phyloP scores from a whole-genome alignment of 345 rosid genomes.

The Brassica incana region DNA sequence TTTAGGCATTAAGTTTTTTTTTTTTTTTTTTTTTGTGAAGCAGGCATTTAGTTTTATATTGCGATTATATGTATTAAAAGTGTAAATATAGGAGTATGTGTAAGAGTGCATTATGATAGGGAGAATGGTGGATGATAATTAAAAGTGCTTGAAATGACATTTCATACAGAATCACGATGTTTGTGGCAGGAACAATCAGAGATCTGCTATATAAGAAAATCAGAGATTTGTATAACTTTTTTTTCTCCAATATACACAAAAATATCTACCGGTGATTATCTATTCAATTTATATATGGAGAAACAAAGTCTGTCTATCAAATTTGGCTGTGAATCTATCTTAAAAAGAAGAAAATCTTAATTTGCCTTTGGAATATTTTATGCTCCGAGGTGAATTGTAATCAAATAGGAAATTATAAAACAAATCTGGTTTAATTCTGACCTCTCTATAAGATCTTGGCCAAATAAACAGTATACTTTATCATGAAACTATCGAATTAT shows the following conservation, averaged over 20 bases:
- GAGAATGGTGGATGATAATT: conserved; percentile 37
- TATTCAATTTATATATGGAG: conserved; percentile 7
- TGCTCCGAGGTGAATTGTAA: not conserved
- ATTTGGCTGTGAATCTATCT: conserved; percentile 9
- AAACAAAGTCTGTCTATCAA: conserved; percentile 6
- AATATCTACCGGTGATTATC: conserved; percentile 38
- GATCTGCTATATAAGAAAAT: conserved; percentile 24
- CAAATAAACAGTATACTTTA: not conserved
- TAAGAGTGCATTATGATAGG: conserved; percentile 41
- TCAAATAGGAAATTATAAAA: not conserved
- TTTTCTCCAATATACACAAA: conserved; percentile 21
- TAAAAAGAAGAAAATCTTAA: not conserved
- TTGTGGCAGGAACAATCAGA: conserved; percentile 45
- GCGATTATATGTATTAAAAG: conserved; percentile 11
- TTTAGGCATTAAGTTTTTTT: not conserved
- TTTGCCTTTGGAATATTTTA: not conserved
- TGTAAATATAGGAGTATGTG: conserved; percentile 35
- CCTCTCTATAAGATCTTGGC: not conserved
- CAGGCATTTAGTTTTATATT: not conserved
- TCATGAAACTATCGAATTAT: not conserved
- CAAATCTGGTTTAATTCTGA: not conserved
- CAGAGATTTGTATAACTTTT: conserved; percentile 22
- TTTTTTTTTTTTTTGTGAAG: too few relatives aligned
- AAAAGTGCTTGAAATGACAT: conserved; percentile 55
- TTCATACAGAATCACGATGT: conserved; percentile 48